Percentiles rank a stretch among this genome's conserved stretches.
Evolutionary conservation across 73 alveolate genomes (phyloP).

Genomic region (Blepharisma japonicum): DNA sequence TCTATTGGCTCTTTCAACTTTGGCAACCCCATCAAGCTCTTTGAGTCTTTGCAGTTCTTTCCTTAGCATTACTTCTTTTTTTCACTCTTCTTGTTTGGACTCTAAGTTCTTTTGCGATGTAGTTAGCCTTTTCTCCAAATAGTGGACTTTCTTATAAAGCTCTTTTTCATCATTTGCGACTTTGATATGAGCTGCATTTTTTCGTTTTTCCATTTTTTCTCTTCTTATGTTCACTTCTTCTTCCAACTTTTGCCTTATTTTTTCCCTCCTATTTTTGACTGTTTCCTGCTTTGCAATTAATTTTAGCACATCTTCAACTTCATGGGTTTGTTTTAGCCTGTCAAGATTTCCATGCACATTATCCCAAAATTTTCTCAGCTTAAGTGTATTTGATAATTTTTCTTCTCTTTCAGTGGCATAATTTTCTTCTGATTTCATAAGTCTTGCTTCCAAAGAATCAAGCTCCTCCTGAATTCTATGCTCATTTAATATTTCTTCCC

Average conservation of each 20-base stretch:
- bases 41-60: constrained; percentile 15
- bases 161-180: neutral
- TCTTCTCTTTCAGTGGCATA: neutral
- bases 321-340: neutral
- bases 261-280: neutral
- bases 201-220: neutral
- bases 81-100: neutral
- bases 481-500: neutral
- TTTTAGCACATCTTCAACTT: constrained; percentile 1
- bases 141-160: neutral
- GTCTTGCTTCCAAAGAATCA: neutral
- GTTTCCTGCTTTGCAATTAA: neutral
- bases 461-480: neutral
- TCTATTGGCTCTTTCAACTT: constrained; percentile 13
- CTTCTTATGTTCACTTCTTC: neutral
- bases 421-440: constrained; percentile 6
- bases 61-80: neutral
- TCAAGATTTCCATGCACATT: neutral
- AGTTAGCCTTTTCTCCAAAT: neutral
- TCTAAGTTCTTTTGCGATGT: neutral
- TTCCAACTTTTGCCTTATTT: neutral
- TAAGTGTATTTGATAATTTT: neutral
- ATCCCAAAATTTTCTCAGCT: neutral
- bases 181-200: neutral
- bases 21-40: neutral